These are phyloP conservation scores for Colletotrichum liriopes DNA, from an alignment of 2,329 filamentous ascomycete species.

Conservation along the genomic window DNA sequence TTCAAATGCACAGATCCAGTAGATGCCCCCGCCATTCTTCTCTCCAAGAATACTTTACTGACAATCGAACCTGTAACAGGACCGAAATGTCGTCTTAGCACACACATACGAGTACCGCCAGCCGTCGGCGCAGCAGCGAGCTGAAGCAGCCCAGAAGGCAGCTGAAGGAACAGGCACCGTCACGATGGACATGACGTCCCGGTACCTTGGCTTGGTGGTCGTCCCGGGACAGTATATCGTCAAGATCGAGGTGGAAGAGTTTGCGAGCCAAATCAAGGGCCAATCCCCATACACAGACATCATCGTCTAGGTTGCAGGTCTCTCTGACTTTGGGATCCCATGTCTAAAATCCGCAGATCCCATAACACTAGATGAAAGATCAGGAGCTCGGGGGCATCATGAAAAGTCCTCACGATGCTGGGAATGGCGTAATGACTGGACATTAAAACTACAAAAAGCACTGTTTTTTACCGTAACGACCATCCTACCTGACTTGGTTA, in stretches of 20 bases:
- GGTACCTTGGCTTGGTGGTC: conserved; percentile 91
- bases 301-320: neutral
- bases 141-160: conserved; percentile 53
- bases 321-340: neutral
- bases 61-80: conserved; percentile 66
- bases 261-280: conserved; percentile 66
- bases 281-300: conserved; percentile 33
- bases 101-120: conserved; percentile 91
- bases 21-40: conserved; percentile 7
- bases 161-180: conserved; percentile 60
- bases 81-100: conserved; percentile 89
- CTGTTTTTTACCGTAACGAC: conserved; percentile 7
- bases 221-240: conserved; percentile 89
- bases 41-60: conserved; percentile 18
- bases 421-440: neutral
- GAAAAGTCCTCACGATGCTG: too few species aligned
- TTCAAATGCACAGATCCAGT: conserved; percentile 95
- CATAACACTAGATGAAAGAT: too few species aligned
- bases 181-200: conserved; percentile 82
- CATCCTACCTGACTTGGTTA: conserved; percentile 3
- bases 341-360: too few species aligned
- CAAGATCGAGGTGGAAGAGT: conserved; percentile 91
- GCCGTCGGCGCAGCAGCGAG: conserved; percentile 69
- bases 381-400: neutral
- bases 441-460: conserved; percentile 28